Conservation (phyloP, 1,284 basidiomycete species). For the Malassezia caprae region DNA sequence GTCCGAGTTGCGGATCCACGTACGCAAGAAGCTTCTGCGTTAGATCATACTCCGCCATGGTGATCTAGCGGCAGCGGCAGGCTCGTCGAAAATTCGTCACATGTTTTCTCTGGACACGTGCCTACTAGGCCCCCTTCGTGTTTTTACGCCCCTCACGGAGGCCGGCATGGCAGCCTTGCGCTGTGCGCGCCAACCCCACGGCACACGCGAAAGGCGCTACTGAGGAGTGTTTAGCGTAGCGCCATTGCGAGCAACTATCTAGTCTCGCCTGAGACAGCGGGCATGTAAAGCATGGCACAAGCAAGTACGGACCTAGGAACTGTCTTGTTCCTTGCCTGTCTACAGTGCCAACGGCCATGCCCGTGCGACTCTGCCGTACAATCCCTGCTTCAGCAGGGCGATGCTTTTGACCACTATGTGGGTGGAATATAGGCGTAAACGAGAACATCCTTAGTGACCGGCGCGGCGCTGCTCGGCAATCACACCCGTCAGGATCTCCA, state of each 20-base stretch:
- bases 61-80: slow-evolving; percentile 12
- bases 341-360: too few relatives aligned
- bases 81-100: neutral
- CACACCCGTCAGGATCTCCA: slow-evolving; percentile 41
- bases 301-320: too few relatives aligned
- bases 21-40: slow-evolving; percentile 59
- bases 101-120: slow-evolving; percentile 8
- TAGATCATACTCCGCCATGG: slow-evolving; percentile 59
- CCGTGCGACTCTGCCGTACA: neutral
- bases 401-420: slow-evolving; percentile 16
- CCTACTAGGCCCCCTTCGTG: slow-evolving; percentile 3
- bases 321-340: too few relatives aligned
- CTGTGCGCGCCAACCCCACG: neutral
- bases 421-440: slow-evolving; percentile 10
- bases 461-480: slow-evolving; percentile 46
- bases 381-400: neutral
- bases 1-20: slow-evolving; percentile 84
- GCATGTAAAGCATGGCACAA: too few relatives aligned
- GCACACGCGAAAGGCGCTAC: too few relatives aligned
- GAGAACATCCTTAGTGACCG: slow-evolving; percentile 30
- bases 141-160: neutral
- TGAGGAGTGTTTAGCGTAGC: too few relatives aligned
- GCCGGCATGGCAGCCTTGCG: neutral
- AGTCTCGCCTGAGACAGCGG: too few relatives aligned
- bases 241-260: too few relatives aligned